Evolutionary conservation across 2,329 filamentous ascomycete genomes (phyloP), one percentile per base, ranked within the genome.

Genomic region (Pyrenophora teres): DNA sequence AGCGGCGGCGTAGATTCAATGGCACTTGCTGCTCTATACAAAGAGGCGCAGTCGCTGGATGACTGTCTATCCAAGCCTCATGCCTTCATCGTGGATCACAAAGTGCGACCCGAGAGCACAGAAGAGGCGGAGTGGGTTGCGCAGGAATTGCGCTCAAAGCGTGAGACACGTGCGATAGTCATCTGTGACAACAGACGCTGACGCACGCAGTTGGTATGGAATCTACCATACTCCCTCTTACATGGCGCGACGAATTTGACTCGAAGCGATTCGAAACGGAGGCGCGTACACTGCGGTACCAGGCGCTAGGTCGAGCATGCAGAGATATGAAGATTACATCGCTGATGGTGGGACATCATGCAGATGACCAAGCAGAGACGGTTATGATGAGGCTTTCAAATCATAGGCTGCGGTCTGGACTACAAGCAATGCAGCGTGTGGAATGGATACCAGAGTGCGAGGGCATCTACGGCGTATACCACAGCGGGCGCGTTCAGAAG

Each of bases 1-100:
- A 97, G 92, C 68, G 94, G 94, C 19, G 94, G 94, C 6, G 89
- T 94, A 33, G 94, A 99, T 74, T 97, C 93, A n/a, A 99, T 97
- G 92, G 93, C 93, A 23, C 79, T 99, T 54, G 91, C 92, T 48
- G 86, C 80, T 54, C 81, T 97, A 31, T 90, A 89, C 69, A 73
- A 77, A 39, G 60, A 63, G 40, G 60, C 54, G 40, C 46, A 45
- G 38, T 46, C 32, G 59, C 38, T 32, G 2, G 33, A 59, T n/a
- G 7, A 10, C 4, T 19, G 9, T 40, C 62, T 50, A 39, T 59
- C 64, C 18, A 23, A 69, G 12, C 75, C 82, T 16, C 78, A 77
- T 38, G 83, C 79, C 0, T 84, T 86, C 61, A 81, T 87, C 31
- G 81, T 87, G 10, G 83, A 87, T 59, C 85, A 87, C 64, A 77